These are phyloP conservation scores for Elaeis oleifera DNA, from an alignment of 202 grass and related monocot genomes.

Conservation along the genomic window DNA sequence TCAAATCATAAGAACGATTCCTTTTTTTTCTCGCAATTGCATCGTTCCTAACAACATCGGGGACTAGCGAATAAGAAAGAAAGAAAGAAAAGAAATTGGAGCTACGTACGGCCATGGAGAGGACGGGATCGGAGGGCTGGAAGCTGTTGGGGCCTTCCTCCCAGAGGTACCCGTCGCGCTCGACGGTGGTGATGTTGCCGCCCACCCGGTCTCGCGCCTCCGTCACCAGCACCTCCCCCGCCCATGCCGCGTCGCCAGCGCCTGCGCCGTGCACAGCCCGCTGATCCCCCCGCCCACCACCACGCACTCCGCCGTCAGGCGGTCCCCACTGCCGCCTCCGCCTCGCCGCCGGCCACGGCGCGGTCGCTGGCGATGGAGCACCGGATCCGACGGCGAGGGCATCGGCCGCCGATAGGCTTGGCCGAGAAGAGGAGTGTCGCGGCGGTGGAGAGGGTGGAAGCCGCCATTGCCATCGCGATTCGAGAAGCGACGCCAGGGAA, in stretches of 20 bases:
- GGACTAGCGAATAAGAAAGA: neutral
- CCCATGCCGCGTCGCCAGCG: constrained; percentile 48
- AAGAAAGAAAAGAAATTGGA: neutral
- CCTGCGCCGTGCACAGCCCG: constrained; percentile 85
- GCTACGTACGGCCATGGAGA: constrained; percentile 58
- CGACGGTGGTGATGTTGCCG: constrained; percentile 88
- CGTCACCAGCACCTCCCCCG: constrained; percentile 55
- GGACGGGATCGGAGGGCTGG: constrained; percentile 81
- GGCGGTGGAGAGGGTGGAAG: constrained; percentile 6
- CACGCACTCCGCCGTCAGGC: constrained; percentile 57
- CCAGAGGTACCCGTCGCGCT: constrained; percentile 79
- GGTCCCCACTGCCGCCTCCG: constrained; percentile 8
- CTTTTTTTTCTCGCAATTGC: too few species aligned
- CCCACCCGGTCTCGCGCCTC: constrained; percentile 62
- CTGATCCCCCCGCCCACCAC: constrained; percentile 85
- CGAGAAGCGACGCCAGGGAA: too few species aligned
- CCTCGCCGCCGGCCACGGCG: constrained; percentile 16
- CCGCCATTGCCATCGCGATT: constrained; percentile 6
- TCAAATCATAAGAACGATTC: too few species aligned
- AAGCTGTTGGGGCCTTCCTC: constrained; percentile 96
- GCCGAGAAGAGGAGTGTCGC: constrained; percentile 3
- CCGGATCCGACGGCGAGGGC: neutral
- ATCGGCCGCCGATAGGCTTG: neutral
- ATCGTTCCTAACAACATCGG: too few species aligned
- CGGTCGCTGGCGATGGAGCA: constrained; percentile 29